These are phyloP conservation scores for Babesia microti DNA, from an alignment of 169 alveolate species.

Conservation along the genomic window DNA sequence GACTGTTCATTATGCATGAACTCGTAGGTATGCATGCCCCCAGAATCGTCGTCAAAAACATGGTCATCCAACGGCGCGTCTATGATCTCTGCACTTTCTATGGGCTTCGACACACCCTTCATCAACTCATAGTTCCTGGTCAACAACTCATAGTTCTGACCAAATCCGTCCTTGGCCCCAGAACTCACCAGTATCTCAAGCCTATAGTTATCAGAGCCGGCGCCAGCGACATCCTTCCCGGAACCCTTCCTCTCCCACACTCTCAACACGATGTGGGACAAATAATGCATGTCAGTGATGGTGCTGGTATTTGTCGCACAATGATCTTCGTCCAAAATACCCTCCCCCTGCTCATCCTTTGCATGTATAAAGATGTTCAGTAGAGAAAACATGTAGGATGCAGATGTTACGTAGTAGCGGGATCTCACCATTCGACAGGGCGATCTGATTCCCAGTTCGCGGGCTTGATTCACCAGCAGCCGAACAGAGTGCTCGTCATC, in stretches of 20 bases:
- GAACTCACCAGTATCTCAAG: slow-evolving; percentile 68
- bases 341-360: slow-evolving; percentile 37
- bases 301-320: slow-evolving; percentile 32
- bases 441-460: slow-evolving; percentile 63
- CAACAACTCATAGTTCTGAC: slow-evolving; percentile 53
- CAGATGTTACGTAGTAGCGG: slow-evolving; percentile 78
- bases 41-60: too few species aligned
- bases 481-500: slow-evolving; percentile 61
- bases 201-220: slow-evolving; percentile 36
- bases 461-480: slow-evolving; percentile 68
- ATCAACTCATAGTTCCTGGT: slow-evolving; percentile 18
- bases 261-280: slow-evolving; percentile 68
- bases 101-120: slow-evolving; percentile 1
- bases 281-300: slow-evolving; percentile 62
- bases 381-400: slow-evolving; percentile 68
- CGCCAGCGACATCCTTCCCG: slow-evolving; percentile 23
- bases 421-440: slow-evolving; percentile 78
- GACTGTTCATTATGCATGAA: too few species aligned
- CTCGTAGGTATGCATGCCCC: too few species aligned
- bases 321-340: slow-evolving; percentile 39
- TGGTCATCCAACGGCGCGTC: too few species aligned
- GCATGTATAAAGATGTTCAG: slow-evolving; percentile 57
- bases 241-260: slow-evolving; percentile 63
- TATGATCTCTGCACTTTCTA: background rate
- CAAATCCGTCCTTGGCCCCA: slow-evolving; percentile 69